A percentile compares a stretch with the other conserved stretches of the same genome.
Conservation (phyloP, 331 rosid species). For the Quercus tomentella region DNA sequence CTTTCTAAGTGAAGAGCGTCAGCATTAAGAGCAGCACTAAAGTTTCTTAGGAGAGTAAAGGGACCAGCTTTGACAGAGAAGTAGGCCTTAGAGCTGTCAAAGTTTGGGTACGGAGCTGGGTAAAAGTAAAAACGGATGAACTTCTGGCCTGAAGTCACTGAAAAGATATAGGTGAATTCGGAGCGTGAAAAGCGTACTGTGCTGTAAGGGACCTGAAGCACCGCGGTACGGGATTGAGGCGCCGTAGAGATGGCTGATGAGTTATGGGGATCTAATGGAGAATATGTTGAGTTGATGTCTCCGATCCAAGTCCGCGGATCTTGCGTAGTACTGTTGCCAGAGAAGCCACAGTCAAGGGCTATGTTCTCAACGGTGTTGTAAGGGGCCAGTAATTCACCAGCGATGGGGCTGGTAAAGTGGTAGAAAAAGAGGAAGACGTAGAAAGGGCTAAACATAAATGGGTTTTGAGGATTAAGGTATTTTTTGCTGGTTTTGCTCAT, state of each 20-base stretch:
- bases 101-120: slow-evolving; percentile 21
- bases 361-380: neutral
- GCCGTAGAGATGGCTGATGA: neutral
- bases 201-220: neutral
- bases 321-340: neutral
- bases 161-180: slow-evolving; percentile 40
- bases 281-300: neutral
- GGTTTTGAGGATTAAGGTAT: too few species aligned
- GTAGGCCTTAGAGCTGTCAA: slow-evolving; percentile 16
- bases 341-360: slow-evolving; percentile 8
- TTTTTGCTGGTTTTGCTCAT: too few species aligned
- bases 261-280: neutral
- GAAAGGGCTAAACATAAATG: neutral
- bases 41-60: slow-evolving; percentile 29
- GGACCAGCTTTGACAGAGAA: slow-evolving; percentile 33
- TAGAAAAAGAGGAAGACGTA: neutral
- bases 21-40: slow-evolving; percentile 44
- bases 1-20: fast-evolving
- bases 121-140: slow-evolving; percentile 57
- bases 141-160: slow-evolving; percentile 39
- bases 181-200: slow-evolving; percentile 31
- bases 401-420: neutral
- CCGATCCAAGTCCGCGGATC: neutral
- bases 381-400: neutral
- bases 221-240: neutral